phyloP scores from a whole-genome alignment of 768 basidiomycete species.

The Mycena galericulata region DNA sequence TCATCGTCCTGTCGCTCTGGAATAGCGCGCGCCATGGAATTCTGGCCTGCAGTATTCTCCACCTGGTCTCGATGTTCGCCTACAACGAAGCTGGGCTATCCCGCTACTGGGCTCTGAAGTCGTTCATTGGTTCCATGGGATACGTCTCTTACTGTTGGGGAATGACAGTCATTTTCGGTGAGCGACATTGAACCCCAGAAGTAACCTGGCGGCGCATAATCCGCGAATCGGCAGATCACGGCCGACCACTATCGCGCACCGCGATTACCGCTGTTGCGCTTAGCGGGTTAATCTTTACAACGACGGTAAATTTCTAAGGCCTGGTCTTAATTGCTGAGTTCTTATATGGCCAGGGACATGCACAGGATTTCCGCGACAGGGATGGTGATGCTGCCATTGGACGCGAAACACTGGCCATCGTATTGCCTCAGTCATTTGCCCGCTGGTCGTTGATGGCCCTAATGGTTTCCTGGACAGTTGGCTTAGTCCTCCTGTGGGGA shows the following conservation, averaged over 20 bases:
- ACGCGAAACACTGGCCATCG: slow-evolving; percentile 31
- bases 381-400: slow-evolving; percentile 33
- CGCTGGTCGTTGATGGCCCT: slow-evolving; percentile 32
- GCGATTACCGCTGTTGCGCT: slow-evolving; percentile 38
- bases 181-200: background rate
- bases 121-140: slow-evolving; percentile 25
- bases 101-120: slow-evolving; percentile 22
- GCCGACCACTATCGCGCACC: slow-evolving; percentile 12
- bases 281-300: slow-evolving; percentile 46
- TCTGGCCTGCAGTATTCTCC: slow-evolving; percentile 19
- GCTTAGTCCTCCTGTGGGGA: slow-evolving; percentile 26
- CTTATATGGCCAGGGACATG: slow-evolving; percentile 25
- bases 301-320: slow-evolving; percentile 44
- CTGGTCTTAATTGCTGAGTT: background rate
- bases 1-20: slow-evolving; percentile 13
- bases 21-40: slow-evolving; percentile 20
- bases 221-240: slow-evolving; percentile 15
- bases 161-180: slow-evolving; percentile 30
- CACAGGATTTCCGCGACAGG: slow-evolving; percentile 33
- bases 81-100: slow-evolving; percentile 30
- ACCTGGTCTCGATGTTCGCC: slow-evolving; percentile 23
- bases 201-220: background rate
- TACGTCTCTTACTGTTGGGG: slow-evolving; percentile 37
- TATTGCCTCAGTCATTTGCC: slow-evolving; percentile 28
- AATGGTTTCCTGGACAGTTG: slow-evolving; percentile 21